These are phyloP conservation scores for Venturia aucupariae DNA, from an alignment of 2,329 filamentous ascomycete genomes.

Conservation along the genomic window DNA sequence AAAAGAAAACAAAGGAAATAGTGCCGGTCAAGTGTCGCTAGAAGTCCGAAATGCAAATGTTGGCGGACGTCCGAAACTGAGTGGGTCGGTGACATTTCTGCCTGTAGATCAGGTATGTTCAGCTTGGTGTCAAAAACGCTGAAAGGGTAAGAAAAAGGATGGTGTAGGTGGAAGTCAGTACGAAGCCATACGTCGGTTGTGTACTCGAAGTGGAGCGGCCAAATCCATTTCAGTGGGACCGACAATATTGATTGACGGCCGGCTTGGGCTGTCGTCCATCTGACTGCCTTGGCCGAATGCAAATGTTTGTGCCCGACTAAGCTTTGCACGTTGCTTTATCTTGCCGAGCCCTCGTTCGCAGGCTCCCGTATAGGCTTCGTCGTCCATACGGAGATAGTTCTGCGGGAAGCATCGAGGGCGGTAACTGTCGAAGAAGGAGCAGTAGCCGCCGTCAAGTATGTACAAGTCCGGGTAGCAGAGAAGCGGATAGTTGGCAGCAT, in stretches of 20 bases:
- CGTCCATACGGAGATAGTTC: conserved; percentile 94
- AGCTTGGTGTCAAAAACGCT: not conserved
- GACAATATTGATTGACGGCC: conserved; percentile 2
- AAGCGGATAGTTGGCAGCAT: conserved; percentile 75
- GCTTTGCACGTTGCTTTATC: conserved; percentile 78
- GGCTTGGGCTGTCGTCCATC: conserved; percentile 54
- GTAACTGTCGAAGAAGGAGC: conserved; percentile 77
- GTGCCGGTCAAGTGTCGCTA: conserved; percentile 12
- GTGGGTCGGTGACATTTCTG: not conserved
- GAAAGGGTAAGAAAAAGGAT: conserved; percentile 18
- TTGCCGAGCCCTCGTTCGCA: conserved; percentile 93
- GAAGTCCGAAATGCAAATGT: conserved; percentile 4
- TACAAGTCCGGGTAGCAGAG: conserved; percentile 97
- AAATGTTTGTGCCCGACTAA: conserved; percentile 85
- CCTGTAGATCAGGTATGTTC: not conserved
- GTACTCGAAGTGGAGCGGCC: conserved; percentile 15
- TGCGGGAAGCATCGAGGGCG: conserved; percentile 79
- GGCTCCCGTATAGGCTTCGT: conserved; percentile 80
- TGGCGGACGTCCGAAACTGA: not conserved
- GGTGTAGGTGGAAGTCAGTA: conserved; percentile 23
- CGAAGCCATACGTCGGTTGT: conserved; percentile 16
- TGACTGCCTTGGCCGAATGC: conserved; percentile 72
- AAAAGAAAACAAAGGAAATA: conserved; percentile 2
- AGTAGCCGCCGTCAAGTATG: conserved; percentile 94
- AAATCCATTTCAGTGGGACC: conserved; percentile 30